Percentiles rank a stretch among this genome's conserved stretches.
Evolutionary conservation across 106 monocot species (phyloP).

Genomic region (Dendrobium nobile): DNA sequence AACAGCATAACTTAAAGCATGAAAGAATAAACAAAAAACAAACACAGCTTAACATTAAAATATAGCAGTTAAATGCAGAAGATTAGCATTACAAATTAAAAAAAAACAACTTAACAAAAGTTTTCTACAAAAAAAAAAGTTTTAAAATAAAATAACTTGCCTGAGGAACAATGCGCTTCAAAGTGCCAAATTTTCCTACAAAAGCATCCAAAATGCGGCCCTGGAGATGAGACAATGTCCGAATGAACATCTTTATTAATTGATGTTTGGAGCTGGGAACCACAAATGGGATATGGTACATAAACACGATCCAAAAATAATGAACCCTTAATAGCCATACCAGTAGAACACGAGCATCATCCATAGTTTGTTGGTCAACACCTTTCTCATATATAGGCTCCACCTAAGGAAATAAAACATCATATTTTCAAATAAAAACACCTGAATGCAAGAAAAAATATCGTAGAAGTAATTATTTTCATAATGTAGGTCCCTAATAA

Average conservation of each 20-base stretch:
- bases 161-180: slow-evolving; percentile 86
- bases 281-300: not conserved
- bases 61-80: not conserved
- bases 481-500: not conserved
- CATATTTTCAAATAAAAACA: not conserved
- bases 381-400: slow-evolving; percentile 99
- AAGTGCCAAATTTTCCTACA: slow-evolving; percentile 93
- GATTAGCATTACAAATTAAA: not conserved
- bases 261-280: not conserved
- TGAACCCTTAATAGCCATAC: slow-evolving; percentile 24
- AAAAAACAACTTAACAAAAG: slow-evolving; percentile 2
- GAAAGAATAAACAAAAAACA: not conserved
- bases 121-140: not conserved
- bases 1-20: not conserved
- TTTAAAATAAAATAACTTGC: slow-evolving; percentile 15
- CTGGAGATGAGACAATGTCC: slow-evolving; percentile 21
- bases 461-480: not conserved
- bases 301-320: not conserved
- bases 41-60: not conserved
- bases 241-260: not conserved
- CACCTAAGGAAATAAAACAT: slow-evolving; percentile 39
- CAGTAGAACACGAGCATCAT: slow-evolving; percentile 84
- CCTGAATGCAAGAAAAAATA: slow-evolving; percentile 1
- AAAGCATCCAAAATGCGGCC: slow-evolving; percentile 96
- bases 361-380: slow-evolving; percentile 82